phyloP scores from a whole-genome alignment of 805 yeast species.

The Yarrowia yakushimensis region DNA sequence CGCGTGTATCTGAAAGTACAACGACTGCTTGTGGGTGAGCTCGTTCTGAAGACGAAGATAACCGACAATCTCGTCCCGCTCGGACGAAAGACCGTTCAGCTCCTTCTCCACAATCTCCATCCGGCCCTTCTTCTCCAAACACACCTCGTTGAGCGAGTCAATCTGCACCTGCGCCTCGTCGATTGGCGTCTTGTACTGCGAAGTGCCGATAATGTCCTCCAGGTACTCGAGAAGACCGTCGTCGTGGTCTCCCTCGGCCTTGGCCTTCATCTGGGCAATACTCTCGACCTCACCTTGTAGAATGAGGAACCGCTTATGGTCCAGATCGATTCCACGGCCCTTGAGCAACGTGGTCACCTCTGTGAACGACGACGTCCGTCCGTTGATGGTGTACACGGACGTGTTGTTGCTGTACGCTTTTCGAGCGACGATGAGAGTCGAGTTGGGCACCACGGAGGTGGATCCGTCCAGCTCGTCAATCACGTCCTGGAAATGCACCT shows the following conservation, averaged over 20 bases:
- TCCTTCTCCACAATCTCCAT: constrained; percentile 78
- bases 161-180: constrained; percentile 59
- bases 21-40: constrained; percentile 50
- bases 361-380: constrained; percentile 63
- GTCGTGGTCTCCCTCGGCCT: constrained; percentile 86
- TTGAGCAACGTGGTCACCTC: constrained; percentile 73
- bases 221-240: constrained; percentile 92
- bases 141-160: constrained; percentile 73
- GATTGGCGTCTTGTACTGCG: constrained; percentile 72
- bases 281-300: constrained; percentile 98
- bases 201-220: constrained; percentile 95
- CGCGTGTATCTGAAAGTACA: constrained; percentile 52
- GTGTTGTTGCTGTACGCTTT: constrained; percentile 72
- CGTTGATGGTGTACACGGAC: constrained; percentile 75
- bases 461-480: constrained; percentile 51
- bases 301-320: constrained; percentile 90
- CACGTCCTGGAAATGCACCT: constrained; percentile 79
- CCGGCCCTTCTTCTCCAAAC: constrained; percentile 75
- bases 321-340: constrained; percentile 85
- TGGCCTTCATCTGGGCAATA: constrained; percentile 97
- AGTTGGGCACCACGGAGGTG: constrained; percentile 48
- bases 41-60: constrained; percentile 64
- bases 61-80: constrained; percentile 64
- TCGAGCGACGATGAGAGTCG: constrained; percentile 69
- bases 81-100: constrained; percentile 55